phyloP scores from a whole-genome alignment of 2,329 filamentous ascomycete genomes.

The Rhynchosporium secalis region DNA sequence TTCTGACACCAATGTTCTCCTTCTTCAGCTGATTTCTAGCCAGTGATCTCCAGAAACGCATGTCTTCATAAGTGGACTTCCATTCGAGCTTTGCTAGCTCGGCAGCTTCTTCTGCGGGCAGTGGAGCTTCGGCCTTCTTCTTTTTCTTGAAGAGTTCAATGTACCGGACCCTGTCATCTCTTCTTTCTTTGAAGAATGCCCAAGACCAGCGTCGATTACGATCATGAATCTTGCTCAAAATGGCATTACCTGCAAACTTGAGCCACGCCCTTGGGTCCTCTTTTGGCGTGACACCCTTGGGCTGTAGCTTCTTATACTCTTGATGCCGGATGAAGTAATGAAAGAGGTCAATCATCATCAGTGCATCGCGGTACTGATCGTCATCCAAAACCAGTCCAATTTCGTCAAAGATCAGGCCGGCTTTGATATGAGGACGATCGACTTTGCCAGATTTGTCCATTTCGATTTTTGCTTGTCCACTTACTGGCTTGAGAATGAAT shows the following conservation, averaged over 20 bases:
- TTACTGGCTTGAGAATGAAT: conserved; percentile 95
- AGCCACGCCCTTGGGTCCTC: conserved; percentile 94
- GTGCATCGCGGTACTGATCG: conserved; percentile 90
- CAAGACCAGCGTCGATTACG: conserved; percentile 92
- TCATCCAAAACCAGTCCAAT: conserved; percentile 98
- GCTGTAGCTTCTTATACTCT: conserved; percentile 91
- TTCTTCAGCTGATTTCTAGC: conserved; percentile 93
- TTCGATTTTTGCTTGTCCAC: conserved; percentile 89
- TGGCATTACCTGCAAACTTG: conserved; percentile 83
- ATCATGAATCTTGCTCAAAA: conserved; percentile 93
- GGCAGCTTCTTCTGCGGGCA: conserved; percentile 68
- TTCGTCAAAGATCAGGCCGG: conserved; percentile 90
- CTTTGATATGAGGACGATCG: conserved; percentile 82
- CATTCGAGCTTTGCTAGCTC: conserved; percentile 77
- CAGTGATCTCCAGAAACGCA: conserved; percentile 94
- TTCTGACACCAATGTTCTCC: conserved; percentile 88
- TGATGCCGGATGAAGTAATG: conserved; percentile 98
- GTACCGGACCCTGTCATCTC: conserved; percentile 85
- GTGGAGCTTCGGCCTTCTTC: conserved; percentile 64
- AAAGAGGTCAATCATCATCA: conserved; percentile 98
- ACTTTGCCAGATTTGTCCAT: conserved; percentile 88
- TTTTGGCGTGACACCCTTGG: conserved; percentile 76
- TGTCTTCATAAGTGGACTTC: conserved; percentile 90
- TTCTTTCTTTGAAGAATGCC: conserved; percentile 89
- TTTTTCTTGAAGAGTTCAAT: conserved; percentile 96